These are phyloP conservation scores for Aureobasidium sp. DNA, from an alignment of 2,329 filamentous ascomycete species.

Conservation along the genomic window DNA sequence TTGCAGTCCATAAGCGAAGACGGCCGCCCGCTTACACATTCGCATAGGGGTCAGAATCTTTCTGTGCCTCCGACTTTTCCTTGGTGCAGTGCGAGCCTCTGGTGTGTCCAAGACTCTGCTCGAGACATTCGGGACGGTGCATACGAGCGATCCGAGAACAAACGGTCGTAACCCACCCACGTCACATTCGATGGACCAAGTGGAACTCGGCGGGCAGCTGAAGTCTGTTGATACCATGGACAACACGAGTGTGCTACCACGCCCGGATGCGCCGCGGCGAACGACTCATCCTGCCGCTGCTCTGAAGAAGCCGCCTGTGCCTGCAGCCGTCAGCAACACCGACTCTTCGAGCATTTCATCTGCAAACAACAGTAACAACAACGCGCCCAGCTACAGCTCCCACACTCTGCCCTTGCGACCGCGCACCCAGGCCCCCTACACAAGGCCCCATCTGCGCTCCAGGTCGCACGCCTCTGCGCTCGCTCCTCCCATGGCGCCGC, in stretches of 20 bases:
- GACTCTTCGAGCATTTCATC: neutral
- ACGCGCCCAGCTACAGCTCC: neutral
- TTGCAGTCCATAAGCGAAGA: neutral
- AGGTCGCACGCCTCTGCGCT: conserved; percentile 33
- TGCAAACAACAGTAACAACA: neutral
- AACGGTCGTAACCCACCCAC: conserved; percentile 2
- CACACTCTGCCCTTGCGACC: conserved; percentile 21
- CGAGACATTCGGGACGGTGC: neutral
- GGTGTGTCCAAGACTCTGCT: neutral
- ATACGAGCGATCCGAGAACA: neutral
- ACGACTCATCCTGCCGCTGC: neutral
- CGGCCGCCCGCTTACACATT: neutral
- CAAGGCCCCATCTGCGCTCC: conserved; percentile 37
- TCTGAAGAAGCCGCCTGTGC: neutral
- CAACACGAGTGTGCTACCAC: neutral
- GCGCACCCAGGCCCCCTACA: conserved; percentile 40
- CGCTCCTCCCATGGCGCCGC: conserved; percentile 36
- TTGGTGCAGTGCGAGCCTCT: neutral
- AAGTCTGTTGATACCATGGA: conserved; percentile 1
- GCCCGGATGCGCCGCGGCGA: neutral
- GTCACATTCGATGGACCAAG: conserved; percentile 1
- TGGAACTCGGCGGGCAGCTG: neutral
- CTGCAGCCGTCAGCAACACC: neutral
- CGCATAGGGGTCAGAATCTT: neutral
- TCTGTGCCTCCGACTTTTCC: neutral